Evolutionary conservation across 768 basidiomycete species (phyloP), one percentile per base, ranked within the genome.

Genomic region (Hemileccinum rubropunctum): DNA sequence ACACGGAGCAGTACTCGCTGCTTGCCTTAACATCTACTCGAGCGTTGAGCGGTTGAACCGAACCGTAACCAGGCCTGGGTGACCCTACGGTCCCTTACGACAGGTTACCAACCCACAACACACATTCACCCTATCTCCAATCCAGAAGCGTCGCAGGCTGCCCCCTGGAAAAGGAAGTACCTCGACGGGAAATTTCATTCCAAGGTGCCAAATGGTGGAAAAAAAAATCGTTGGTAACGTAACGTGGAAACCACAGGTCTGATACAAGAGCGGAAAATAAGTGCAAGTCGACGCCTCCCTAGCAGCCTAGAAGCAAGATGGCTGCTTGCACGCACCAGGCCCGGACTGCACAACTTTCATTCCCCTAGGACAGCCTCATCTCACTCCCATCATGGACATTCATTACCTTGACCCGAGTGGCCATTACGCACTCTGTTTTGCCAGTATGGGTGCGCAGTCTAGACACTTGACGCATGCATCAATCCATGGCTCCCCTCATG

Each of bases 291-390:
- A 53, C 40, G 47, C 42, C 47, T 50, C 45, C 42, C 47, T 42
- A 47, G 39, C 54, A 51, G 42, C 42, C 45, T 45, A 48, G 44
- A 54, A 48, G 51, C 28, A 20, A 35, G 42, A 41, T 34, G 47
- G 52, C 23, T 41, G 42, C 27, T 44, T 50, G 48, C 60, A 62
- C 50, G 45, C 58, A 56, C 48, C 28, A 49, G 50, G 43, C 51
- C 42, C 35, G 45, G 35, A 23, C 41, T 20, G 27, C 48, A 27
- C 42, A 58, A 44, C 15, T 53, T 62, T 61, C 58, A 63, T 62
- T 56, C 45, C 23, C 56, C 59, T 62, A 39, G 55, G 47, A 64
- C 51, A 48, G 60, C 63, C 60, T 63, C 51, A 40, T 45, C 17
- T 47, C 36, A 34, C 17, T n/a, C 34, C 36, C 21, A 39, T 34